Percentiles rank a stretch among this genome's conserved stretches.
phyloP scores from a whole-genome alignment of 2,329 filamentous ascomycete genomes.

The Harringtonia lauricola region DNA sequence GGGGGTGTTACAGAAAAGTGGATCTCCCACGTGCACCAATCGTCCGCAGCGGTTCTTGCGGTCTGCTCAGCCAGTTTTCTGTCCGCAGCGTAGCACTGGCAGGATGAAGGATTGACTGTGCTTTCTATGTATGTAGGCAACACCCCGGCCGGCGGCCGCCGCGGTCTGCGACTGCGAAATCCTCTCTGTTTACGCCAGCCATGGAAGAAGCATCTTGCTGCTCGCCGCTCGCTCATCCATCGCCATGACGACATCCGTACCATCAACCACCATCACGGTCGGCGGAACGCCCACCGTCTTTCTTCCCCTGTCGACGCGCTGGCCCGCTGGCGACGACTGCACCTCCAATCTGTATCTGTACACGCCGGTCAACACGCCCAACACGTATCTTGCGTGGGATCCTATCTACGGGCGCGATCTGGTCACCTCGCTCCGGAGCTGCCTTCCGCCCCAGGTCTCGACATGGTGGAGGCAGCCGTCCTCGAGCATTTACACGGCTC shows the following conservation, averaged over 20 bases:
- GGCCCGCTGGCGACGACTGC: conserved; percentile 3
- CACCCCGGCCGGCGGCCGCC: no score
- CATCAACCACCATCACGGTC: conserved; percentile 4
- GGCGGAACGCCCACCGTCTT: conserved; percentile 8
- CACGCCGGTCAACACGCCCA: conserved; percentile 2
- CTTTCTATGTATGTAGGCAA: no score
- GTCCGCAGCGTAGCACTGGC: no score
- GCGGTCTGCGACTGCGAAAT: no score
- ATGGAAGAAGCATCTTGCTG: no score
- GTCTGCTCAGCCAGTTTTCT: no score
- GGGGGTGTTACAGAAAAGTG: no score
- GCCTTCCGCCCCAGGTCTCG: conserved; percentile 2
- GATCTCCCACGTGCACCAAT: no score
- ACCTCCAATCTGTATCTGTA: conserved; percentile 6
- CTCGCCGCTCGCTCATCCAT: no score
- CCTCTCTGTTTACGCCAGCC: no score
- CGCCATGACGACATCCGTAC: background rate
- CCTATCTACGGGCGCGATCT: conserved; percentile 2
- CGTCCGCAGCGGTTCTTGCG: no score
- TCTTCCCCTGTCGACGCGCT: conserved; percentile 2
- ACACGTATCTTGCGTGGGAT: conserved; percentile 7
- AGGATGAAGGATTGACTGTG: no score
- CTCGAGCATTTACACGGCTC: conserved; percentile 1
- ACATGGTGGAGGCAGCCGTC: conserved; percentile 3
- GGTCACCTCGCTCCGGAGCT: background rate